These are phyloP conservation scores for Blumeria hordei DNA, from an alignment of 2,329 filamentous ascomycete genomes.

Conservation along the genomic window DNA sequence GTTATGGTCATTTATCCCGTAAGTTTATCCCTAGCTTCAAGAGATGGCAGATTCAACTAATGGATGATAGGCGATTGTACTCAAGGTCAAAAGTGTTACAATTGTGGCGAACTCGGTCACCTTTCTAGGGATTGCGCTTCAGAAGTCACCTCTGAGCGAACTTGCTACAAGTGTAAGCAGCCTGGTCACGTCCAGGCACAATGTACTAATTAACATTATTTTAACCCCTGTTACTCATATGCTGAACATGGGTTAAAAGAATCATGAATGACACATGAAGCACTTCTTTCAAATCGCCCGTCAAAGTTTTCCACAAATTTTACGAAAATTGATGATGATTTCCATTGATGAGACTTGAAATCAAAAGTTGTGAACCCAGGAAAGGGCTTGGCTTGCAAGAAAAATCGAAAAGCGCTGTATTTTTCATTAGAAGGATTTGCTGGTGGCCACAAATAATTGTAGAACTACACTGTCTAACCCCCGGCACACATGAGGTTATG, in stretches of 20 bases:
- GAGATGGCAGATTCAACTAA: conserved; percentile 1
- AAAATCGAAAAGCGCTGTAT: too few species aligned
- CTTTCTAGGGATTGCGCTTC: conserved; percentile 65
- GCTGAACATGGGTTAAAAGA: background rate
- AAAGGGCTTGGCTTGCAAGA: too few species aligned
- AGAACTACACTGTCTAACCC: too few species aligned
- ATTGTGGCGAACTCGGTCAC: conserved; percentile 84
- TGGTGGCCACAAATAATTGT: too few species aligned
- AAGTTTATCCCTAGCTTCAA: conserved; percentile 15
- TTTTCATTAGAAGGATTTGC: too few species aligned
- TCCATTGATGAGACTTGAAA: too few species aligned
- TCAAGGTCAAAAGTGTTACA: conserved; percentile 99
- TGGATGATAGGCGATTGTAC: conserved; percentile 53
- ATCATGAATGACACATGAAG: background rate
- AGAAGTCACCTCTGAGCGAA: conserved; percentile 73
- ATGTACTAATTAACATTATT: conserved; percentile 56
- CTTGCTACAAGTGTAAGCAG: conserved; percentile 91
- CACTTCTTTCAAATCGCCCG: background rate
- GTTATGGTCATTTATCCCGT: conserved; percentile 89
- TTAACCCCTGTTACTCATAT: background rate
- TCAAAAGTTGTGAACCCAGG: too few species aligned
- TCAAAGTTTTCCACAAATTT: too few species aligned
- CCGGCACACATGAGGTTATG: too few species aligned
- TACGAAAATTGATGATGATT: too few species aligned
- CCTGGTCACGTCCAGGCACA: conserved; percentile 50